Conservation (phyloP, 176 grass and related monocot species). For the Cymbopogon citratus region DNA sequence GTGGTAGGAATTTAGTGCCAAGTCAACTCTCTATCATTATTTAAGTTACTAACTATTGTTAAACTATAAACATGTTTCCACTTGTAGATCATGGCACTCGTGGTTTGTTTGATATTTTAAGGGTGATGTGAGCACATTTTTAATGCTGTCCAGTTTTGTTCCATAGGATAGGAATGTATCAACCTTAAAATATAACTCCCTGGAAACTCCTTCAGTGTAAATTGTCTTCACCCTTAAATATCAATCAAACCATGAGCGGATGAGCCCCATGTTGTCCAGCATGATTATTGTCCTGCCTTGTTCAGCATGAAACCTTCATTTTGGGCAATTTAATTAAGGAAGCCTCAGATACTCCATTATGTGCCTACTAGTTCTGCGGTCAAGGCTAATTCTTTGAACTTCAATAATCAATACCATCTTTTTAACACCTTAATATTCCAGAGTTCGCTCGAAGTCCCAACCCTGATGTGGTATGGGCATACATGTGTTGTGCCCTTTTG, state of each 20-base stretch:
- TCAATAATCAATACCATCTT: neutral
- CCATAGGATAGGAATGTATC: neutral
- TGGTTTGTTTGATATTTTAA: constrained; percentile 12
- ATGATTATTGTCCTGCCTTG: neutral
- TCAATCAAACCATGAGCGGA: neutral
- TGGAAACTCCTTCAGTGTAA: neutral
- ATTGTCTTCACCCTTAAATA: neutral
- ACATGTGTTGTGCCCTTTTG: neutral
- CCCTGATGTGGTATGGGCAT: neutral
- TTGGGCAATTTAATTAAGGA: neutral
- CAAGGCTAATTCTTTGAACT: neutral
- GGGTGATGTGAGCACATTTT: neutral
- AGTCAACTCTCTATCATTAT: constrained; percentile 26
- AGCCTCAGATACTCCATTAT: neutral
- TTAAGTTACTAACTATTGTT: constrained; percentile 3
- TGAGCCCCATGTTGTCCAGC: neutral
- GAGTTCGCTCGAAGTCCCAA: neutral
- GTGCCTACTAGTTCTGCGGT: neutral
- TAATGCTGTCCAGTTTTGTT: neutral
- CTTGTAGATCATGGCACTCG: neutral
- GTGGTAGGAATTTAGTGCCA: constrained; percentile 6
- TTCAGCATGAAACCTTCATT: constrained; percentile 5
- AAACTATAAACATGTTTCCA: neutral
- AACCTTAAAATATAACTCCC: neutral
- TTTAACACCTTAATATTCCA: neutral